phyloP scores from a whole-genome alignment of 306 rosid genomes.

The Hippophae gyantsensis region DNA sequence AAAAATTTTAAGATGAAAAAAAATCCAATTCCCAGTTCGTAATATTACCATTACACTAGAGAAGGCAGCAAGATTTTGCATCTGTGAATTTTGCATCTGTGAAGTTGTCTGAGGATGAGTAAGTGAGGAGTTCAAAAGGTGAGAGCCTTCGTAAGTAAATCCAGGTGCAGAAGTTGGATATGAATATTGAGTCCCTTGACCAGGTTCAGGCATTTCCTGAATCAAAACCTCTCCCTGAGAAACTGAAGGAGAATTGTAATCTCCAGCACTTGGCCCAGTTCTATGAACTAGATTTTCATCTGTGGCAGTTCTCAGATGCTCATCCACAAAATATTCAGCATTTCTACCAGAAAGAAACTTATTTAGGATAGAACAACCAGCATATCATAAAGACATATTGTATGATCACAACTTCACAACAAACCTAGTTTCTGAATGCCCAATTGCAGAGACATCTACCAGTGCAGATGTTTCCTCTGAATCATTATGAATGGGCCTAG shows the following conservation, averaged over 20 bases:
- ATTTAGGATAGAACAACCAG: slow-evolving; percentile 12
- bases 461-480: slow-evolving; percentile 67
- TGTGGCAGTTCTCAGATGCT: slow-evolving; percentile 50
- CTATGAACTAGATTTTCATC: slow-evolving; percentile 66
- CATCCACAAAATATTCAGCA: slow-evolving; percentile 74
- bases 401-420: slow-evolving; percentile 1
- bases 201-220: slow-evolving; percentile 56
- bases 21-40: background rate
- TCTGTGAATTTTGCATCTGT: slow-evolving; percentile 83
- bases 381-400: slow-evolving; percentile 8
- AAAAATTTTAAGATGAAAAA: too few species aligned
- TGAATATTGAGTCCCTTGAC: slow-evolving; percentile 61
- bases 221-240: slow-evolving; percentile 69
- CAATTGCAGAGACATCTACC: slow-evolving; percentile 56
- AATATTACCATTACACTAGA: slow-evolving; percentile 71
- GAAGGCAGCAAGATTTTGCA: slow-evolving; percentile 70
- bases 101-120: slow-evolving; percentile 62
- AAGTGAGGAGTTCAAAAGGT: slow-evolving; percentile 49
- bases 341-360: slow-evolving; percentile 45
- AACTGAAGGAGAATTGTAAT: slow-evolving; percentile 58
- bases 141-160: slow-evolving; percentile 59
- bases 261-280: slow-evolving; percentile 43
- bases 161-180: slow-evolving; percentile 74
- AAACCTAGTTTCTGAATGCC: slow-evolving; percentile 62
- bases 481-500: slow-evolving; percentile 42